Percentiles rank a stretch among this genome's conserved stretches.
Evolutionary conservation across 768 basidiomycete genomes (phyloP).

Genomic region (Lactarius sanguifluus): DNA sequence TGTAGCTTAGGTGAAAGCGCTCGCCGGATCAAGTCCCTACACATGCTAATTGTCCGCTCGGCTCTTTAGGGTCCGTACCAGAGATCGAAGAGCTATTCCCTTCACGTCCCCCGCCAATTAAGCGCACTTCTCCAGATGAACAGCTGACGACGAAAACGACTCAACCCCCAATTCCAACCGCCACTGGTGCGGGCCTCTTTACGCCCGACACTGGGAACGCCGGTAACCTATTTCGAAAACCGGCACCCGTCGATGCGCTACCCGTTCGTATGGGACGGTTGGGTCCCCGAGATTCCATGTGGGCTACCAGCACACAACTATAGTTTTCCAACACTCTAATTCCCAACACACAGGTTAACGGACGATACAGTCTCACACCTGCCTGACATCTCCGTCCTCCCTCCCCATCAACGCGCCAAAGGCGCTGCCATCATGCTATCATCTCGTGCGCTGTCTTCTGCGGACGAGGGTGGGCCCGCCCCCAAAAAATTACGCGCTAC

Average conservation of each 20-base stretch:
- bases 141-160: constrained; percentile 37
- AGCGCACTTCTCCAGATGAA: constrained; percentile 55
- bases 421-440: constrained; percentile 36
- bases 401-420: constrained; percentile 44
- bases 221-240: constrained; percentile 55
- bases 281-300: constrained; percentile 66
- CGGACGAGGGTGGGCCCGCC: constrained; percentile 78
- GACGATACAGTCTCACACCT: constrained; percentile 56
- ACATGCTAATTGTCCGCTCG: constrained; percentile 25
- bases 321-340: constrained; percentile 1
- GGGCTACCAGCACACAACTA: constrained; percentile 31
- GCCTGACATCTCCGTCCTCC: constrained; percentile 58
- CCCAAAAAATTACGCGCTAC: constrained; percentile 73
- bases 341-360: constrained; percentile 18
- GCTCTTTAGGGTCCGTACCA: constrained; percentile 57
- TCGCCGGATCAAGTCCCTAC: constrained; percentile 5
- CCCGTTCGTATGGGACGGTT: constrained; percentile 58
- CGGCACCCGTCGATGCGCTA: constrained; percentile 48
- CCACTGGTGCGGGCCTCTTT: constrained; percentile 73
- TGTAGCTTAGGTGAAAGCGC: constrained; percentile 63
- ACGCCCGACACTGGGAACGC: constrained; percentile 64
- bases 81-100: constrained; percentile 75
- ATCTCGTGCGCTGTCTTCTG: constrained; percentile 72
- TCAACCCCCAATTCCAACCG: constrained; percentile 46
- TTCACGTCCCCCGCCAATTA: constrained; percentile 55